Percentiles rank a stretch among this genome's conserved stretches.
Conservation (phyloP, 495 filamentous ascomycete genomes). For the Apodospora peruviana region DNA sequence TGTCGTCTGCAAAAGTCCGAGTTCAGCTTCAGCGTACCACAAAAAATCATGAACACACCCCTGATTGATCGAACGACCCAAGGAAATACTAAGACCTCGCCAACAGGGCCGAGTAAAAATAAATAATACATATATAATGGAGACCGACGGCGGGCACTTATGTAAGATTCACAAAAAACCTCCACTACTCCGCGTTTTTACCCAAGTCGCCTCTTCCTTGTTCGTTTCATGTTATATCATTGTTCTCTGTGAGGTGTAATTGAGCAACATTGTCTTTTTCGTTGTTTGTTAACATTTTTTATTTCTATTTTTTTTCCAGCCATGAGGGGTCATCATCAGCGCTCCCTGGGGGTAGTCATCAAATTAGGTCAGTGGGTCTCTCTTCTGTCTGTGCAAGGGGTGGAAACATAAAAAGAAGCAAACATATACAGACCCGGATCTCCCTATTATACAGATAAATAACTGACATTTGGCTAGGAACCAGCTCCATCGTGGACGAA, state of each 20-base stretch:
- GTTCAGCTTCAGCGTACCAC: too few relatives aligned
- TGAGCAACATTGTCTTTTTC: background rate
- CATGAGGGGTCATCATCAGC: constrained; percentile 47
- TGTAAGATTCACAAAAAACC: constrained; percentile 16
- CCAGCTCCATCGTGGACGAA: constrained; percentile 96
- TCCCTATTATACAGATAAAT: background rate
- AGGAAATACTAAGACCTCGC: too few relatives aligned
- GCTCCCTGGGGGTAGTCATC: constrained; percentile 74
- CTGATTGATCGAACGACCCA: too few relatives aligned
- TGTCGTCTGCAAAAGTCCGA: too few relatives aligned
- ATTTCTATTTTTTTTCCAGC: constrained; percentile 17
- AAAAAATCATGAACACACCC: too few relatives aligned
- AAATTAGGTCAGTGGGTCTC: constrained; percentile 69
- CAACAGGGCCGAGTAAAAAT: background rate
- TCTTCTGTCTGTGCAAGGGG: background rate
- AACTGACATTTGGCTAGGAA: constrained; percentile 52
- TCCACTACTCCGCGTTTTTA: background rate
- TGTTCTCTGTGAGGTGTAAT: background rate
- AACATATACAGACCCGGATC: background rate
- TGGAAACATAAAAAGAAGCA: background rate
- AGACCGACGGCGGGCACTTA: constrained; percentile 9
- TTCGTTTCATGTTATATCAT: background rate
- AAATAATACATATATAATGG: constrained; percentile 24
- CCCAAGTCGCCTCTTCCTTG: background rate
- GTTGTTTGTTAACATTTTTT: background rate